phyloP scores from a whole-genome alignment of 129 eudicot species.

The Chrysanthemum lavandulifolium region DNA sequence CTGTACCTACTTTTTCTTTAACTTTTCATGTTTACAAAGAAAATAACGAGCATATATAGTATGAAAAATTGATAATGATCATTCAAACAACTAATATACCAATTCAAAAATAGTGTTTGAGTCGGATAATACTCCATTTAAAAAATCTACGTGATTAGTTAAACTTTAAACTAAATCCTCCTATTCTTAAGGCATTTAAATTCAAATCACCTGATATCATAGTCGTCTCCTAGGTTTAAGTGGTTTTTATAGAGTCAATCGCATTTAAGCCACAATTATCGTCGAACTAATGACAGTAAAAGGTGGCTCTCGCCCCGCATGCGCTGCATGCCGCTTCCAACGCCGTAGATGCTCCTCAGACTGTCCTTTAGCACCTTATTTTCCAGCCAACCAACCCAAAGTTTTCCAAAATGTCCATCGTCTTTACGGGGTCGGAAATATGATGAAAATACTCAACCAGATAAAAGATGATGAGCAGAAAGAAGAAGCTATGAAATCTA shows the following conservation, averaged over 20 bases:
- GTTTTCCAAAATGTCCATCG: conserved; percentile 63
- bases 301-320: conserved; percentile 67
- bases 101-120: too few relatives aligned
- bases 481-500: conserved; percentile 73
- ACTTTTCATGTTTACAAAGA: too few relatives aligned
- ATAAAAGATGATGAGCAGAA: conserved; percentile 27
- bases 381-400: conserved; percentile 62
- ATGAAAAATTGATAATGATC: too few relatives aligned
- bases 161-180: conserved; percentile 11
- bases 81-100: too few relatives aligned
- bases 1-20: too few relatives aligned
- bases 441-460: conserved; percentile 39
- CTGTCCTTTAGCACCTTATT: conserved; percentile 63
- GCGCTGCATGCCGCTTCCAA: conserved; percentile 86
- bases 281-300: conserved; percentile 43
- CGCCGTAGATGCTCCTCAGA: conserved; percentile 46
- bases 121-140: not conserved
- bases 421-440: conserved; percentile 60
- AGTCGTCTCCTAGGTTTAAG: conserved; percentile 4
- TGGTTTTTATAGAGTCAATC: conserved; percentile 4
- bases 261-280: not conserved
- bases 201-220: conserved; percentile 1
- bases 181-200: conserved; percentile 18
- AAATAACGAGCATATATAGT: too few relatives aligned
- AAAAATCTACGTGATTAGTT: conserved; percentile 2